Evolutionary conservation across 305 asterid genomes (phyloP).

Genomic region (Fraxinus latifolia): DNA sequence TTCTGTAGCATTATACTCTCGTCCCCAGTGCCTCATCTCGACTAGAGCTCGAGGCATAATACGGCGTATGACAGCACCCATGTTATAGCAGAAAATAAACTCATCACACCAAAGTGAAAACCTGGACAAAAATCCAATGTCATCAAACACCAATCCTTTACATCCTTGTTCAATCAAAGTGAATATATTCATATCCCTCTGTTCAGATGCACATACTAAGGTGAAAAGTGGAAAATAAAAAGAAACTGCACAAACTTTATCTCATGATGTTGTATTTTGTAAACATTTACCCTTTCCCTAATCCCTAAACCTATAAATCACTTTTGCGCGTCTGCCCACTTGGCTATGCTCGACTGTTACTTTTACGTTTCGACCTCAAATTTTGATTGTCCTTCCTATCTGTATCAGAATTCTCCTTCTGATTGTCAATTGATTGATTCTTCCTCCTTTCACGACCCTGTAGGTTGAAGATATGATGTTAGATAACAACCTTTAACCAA

Average conservation of each 20-base stretch:
- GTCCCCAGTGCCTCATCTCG: not conserved
- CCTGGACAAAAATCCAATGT: not conserved
- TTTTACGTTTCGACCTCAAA: slow-evolving; percentile 28
- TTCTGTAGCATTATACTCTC: not conserved
- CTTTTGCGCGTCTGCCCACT: not conserved
- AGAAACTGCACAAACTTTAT: not conserved
- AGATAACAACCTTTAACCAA: not conserved
- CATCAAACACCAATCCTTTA: not conserved
- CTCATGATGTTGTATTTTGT: not conserved
- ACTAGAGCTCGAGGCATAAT: not conserved
- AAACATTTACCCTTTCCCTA: not conserved
- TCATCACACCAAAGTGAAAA: not conserved
- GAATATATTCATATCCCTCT: not conserved
- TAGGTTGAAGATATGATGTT: not conserved
- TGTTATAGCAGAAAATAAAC: not conserved
- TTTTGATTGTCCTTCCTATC: slow-evolving; percentile 28
- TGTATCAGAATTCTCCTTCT: slow-evolving; percentile 22
- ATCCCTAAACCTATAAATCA: not conserved
- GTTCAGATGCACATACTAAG: not conserved
- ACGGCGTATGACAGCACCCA: not conserved
- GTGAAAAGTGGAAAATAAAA: not conserved
- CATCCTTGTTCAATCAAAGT: not conserved
- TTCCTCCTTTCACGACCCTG: slow-evolving; percentile 57
- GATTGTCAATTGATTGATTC: slow-evolving; percentile 26
- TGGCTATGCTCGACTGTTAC: not conserved